phyloP scores from a whole-genome alignment of 1,139 yeast genomes.

The Geotrichum australiense region DNA sequence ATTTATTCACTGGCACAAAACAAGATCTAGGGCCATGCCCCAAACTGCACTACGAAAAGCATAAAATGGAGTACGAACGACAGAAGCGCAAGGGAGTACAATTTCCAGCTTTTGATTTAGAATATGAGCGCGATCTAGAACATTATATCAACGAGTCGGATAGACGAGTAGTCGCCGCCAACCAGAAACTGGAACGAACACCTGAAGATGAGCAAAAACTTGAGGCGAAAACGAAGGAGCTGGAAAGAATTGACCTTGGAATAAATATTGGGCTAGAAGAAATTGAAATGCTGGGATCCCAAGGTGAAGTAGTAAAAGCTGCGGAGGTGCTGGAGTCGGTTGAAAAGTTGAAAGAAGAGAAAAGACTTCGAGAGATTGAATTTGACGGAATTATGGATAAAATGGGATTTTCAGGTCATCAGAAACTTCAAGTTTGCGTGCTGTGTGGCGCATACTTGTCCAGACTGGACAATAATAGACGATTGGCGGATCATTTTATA shows the following conservation, averaged over 20 bases:
- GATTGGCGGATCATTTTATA: conserved; percentile 85
- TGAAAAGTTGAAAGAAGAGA: conserved; percentile 38
- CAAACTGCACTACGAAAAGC: conserved; percentile 65
- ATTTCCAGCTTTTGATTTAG: conserved; percentile 66
- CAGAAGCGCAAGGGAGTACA: conserved; percentile 47
- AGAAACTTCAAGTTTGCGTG: conserved; percentile 83
- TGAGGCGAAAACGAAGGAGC: conserved; percentile 52
- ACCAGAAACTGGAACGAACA: conserved; percentile 64
- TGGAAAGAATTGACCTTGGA: conserved; percentile 59
- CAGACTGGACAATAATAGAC: conserved; percentile 76
- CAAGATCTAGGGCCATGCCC: conserved; percentile 81
- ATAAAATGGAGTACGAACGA: conserved; percentile 61
- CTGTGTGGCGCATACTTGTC: conserved; percentile 89
- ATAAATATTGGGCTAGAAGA: conserved; percentile 70
- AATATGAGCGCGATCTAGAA: conserved; percentile 50
- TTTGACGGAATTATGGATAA: conserved; percentile 59
- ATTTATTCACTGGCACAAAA: conserved; percentile 73
- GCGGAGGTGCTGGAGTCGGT: conserved; percentile 40
- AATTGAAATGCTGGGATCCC: conserved; percentile 48
- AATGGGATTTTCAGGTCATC: conserved; percentile 82
- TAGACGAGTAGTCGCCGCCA: conserved; percentile 56
- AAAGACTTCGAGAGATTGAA: conserved; percentile 39
- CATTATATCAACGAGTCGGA: conserved; percentile 61
- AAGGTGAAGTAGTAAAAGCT: conserved; percentile 48
- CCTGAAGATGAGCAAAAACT: conserved; percentile 69